Base-by-base conservation (phyloP, 83 land plant species). In the Isoetes engelmannii region DNA sequence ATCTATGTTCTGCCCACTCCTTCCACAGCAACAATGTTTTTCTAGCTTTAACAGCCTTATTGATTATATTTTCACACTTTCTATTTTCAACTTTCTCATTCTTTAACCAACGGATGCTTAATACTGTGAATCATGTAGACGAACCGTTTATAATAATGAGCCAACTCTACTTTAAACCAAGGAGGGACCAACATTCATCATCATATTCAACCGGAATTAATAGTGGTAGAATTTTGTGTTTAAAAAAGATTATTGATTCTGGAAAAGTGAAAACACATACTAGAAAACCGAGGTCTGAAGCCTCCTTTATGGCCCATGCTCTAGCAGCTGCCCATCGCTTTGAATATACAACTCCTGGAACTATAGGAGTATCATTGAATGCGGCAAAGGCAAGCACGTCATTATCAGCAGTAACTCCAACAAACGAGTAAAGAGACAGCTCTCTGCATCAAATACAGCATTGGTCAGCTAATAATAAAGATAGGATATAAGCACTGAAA, bases 341-440 rank as follows among this genome's bases (percentile, higher is more conserved):
- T 42, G 47, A 57, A 51, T 21, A 47, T 44, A 48, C 47, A 44
- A 17, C 51, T 4, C 65, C 65, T 6, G 74, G 74, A 10, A 72
- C 47, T 9, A 44, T 46, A 4, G 74, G 74, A 9, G 18, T n/a
- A 63, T 72, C 74, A 48, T 63, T 46, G 55, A 72, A 48, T 17
- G 74, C 70, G 13, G 68, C 74, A 21, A 72, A 72, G 5, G 74
- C 74, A 18, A 72, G 13, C 37, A 72, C 28, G 43, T 72, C 65
- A 17, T 49, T 44, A 7, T 61, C 68, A 20, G 42, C 10, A 19
- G 46, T 13, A 6, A 61, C 7, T 8, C 74, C 74, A n/a, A 72
- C 57, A 46, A 72, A 18, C 9, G 67, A 49, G 28, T 47, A 72
- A 5, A 72, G 67, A 13, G 68, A 72, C 10, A 5, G 15, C 4